Conservation (phyloP, 2,329 filamentous ascomycete genomes). For the Daldinia eschscholtzii region DNA sequence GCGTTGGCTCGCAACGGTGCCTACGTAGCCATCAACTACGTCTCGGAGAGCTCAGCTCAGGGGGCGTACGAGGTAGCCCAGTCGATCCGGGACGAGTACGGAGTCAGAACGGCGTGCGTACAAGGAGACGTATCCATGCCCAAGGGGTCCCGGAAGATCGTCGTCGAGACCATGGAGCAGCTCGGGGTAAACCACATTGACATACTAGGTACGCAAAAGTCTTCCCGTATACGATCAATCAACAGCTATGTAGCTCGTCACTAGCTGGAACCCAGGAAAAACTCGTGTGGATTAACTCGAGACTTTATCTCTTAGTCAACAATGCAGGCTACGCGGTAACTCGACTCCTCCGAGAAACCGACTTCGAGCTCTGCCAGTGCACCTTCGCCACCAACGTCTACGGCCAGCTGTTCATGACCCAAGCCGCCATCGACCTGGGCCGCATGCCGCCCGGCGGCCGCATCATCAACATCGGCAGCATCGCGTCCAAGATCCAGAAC, state of each 20-base stretch:
- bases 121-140: constrained; percentile 52
- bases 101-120: constrained; percentile 52
- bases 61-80: constrained; percentile 53
- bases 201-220: constrained; percentile 54
- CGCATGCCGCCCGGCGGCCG: constrained; percentile 55
- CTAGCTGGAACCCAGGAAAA: no score
- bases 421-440: constrained; percentile 45
- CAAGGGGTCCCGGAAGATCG: constrained; percentile 52
- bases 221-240: no score
- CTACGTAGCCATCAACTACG: constrained; percentile 56
- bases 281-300: background rate
- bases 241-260: no score
- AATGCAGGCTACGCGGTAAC: constrained; percentile 43
- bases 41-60: constrained; percentile 52
- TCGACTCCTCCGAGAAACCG: constrained; percentile 36
- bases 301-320: constrained; percentile 41
- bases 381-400: constrained; percentile 48
- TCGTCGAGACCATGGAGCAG: constrained; percentile 53
- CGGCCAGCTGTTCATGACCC: constrained; percentile 47
- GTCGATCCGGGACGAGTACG: constrained; percentile 47
- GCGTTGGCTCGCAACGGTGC: constrained; percentile 59
- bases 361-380: constrained; percentile 38
- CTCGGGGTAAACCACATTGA: constrained; percentile 56
- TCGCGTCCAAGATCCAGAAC: constrained; percentile 45
- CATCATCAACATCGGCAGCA: constrained; percentile 53